Evolutionary conservation across 768 basidiomycete genomes (phyloP).

Genomic region (Dacryopinax primogenitus): DNA sequence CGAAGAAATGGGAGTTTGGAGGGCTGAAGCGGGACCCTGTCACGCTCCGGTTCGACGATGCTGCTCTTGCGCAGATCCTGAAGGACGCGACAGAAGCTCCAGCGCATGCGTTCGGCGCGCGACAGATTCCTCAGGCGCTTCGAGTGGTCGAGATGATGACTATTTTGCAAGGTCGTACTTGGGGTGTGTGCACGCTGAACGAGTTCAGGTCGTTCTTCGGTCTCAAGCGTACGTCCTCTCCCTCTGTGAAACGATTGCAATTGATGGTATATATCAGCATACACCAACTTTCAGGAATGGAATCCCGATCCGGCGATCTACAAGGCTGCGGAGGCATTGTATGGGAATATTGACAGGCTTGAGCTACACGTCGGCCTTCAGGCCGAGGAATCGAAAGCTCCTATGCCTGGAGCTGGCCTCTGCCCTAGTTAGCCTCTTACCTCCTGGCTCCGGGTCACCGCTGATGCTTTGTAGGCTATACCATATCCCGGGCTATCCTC

Average conservation of each 20-base stretch:
- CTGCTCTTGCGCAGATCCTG: slow-evolving; percentile 48
- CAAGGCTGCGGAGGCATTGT: slow-evolving; percentile 61
- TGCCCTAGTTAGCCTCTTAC: slow-evolving; percentile 63
- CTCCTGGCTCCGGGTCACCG: neutral
- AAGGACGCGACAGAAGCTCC: slow-evolving; percentile 46
- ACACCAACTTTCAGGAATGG: slow-evolving; percentile 64
- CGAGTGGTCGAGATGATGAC: slow-evolving; percentile 53
- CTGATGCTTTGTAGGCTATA: slow-evolving; percentile 33
- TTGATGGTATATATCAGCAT: slow-evolving; percentile 34
- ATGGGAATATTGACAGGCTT: slow-evolving; percentile 56
- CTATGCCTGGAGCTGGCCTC: slow-evolving; percentile 66
- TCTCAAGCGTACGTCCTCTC: slow-evolving; percentile 44
- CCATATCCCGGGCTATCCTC: slow-evolving; percentile 72
- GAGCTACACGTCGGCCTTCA: slow-evolving; percentile 74
- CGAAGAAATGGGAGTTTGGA: slow-evolving; percentile 46
- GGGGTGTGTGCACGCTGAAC: slow-evolving; percentile 52
- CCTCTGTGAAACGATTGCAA: slow-evolving; percentile 15
- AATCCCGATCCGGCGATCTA: slow-evolving; percentile 57
- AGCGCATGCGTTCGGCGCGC: slow-evolving; percentile 53
- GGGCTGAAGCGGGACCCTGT: slow-evolving; percentile 48
- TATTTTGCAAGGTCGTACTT: slow-evolving; percentile 51
- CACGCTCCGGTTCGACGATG: slow-evolving; percentile 46
- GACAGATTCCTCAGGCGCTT: slow-evolving; percentile 53
- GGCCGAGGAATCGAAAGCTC: slow-evolving; percentile 62
- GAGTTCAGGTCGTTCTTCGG: slow-evolving; percentile 52